Conservation (phyloP, 176 grass and related monocot species). For the Themeda triandra region DNA sequence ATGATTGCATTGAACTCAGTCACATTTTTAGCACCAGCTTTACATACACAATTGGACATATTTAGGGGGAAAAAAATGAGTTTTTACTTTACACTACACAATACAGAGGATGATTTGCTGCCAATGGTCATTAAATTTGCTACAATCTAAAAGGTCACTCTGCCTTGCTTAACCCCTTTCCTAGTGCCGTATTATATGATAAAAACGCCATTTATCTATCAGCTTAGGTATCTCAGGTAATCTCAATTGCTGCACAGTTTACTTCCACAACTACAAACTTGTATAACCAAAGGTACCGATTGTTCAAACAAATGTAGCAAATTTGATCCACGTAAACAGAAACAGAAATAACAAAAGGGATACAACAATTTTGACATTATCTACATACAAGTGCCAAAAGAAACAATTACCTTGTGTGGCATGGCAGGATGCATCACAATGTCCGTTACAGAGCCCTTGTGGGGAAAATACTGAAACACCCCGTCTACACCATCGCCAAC, state of each 20-base stretch:
- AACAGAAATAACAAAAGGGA: background rate
- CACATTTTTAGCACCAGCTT: background rate
- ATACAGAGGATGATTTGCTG: background rate
- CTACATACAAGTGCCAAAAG: no score
- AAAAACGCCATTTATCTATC: no score
- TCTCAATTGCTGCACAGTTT: no score
- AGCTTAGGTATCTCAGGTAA: no score
- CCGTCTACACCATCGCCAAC: conserved; percentile 21
- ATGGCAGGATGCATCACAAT: conserved; percentile 52
- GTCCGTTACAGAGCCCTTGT: conserved; percentile 44
- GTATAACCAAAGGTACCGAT: no score
- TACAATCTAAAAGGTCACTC: background rate
- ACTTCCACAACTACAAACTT: no score
- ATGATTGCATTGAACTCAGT: no score
- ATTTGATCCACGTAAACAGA: no score
- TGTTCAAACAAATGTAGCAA: no score
- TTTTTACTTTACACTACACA: background rate
- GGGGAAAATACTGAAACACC: conserved; percentile 66
- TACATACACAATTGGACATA: background rate
- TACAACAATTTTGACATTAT: no score
- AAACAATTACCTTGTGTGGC: conserved; percentile 47
- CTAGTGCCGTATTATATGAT: no score
- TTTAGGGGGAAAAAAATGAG: background rate
- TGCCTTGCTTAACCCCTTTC: background rate
- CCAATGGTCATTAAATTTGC: background rate